Percentiles rank a stretch among this genome's conserved stretches.
Conservation (phyloP, 179 eudicot genomes). For the Gypsophila paniculata region DNA sequence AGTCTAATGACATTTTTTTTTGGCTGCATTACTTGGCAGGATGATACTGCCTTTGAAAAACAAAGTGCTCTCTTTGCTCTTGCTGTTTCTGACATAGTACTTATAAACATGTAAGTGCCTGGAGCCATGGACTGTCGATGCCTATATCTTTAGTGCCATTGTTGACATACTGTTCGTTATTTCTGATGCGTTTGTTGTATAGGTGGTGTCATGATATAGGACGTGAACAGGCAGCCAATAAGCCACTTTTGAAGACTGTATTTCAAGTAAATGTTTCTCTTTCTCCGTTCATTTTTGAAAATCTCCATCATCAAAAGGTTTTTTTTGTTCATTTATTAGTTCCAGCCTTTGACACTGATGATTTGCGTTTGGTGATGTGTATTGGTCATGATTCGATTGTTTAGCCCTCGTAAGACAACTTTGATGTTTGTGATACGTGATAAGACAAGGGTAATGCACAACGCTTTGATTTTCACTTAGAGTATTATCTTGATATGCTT, state of each 20-base stretch:
- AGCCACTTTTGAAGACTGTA: constrained; percentile 92
- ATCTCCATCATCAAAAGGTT: not conserved
- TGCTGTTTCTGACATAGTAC: constrained; percentile 40
- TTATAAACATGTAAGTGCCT: constrained; percentile 35
- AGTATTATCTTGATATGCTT: not conserved
- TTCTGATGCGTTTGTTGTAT: constrained; percentile 13
- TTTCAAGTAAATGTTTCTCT: constrained; percentile 59
- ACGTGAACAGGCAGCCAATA: constrained; percentile 99
- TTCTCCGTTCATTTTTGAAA: not conserved
- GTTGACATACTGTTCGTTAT: not conserved
- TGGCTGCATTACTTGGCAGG: constrained; percentile 22
- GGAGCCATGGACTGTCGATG: not conserved
- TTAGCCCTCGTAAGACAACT: constrained; percentile 98
- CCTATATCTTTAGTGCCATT: not conserved
- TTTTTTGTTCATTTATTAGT: too few relatives aligned
- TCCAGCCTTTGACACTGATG: not conserved
- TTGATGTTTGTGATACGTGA: constrained; percentile 98
- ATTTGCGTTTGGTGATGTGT: constrained; percentile 1
- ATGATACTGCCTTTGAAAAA: constrained; percentile 39
- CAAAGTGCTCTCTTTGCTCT: constrained; percentile 41
- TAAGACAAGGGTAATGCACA: constrained; percentile 69
- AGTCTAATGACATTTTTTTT: not conserved
- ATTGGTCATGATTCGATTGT: constrained; percentile 98
- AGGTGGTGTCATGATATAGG: constrained; percentile 99
- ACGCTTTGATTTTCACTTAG: constrained; percentile 2